Percentiles rank a stretch among this genome's conserved stretches.
These are phyloP conservation scores for Lepidium sativum DNA, from an alignment of 345 rosid species.

Conservation along the genomic window DNA sequence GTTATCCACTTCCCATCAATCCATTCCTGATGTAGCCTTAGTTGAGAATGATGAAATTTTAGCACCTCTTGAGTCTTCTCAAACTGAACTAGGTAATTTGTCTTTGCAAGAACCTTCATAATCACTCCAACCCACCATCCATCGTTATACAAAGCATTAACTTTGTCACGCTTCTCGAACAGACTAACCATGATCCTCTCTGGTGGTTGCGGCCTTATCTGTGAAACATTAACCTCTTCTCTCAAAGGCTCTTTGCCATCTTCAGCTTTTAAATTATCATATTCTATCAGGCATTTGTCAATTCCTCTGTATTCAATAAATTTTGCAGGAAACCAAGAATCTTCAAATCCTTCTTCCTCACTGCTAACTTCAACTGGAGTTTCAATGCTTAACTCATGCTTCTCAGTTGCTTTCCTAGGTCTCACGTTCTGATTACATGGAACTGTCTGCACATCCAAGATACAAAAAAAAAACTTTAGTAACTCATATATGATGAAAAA, in stretches of 20 bases:
- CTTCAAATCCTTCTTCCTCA: conserved; percentile 77
- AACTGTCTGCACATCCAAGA: conserved; percentile 29
- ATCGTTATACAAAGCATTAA: conserved; percentile 72
- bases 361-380: conserved; percentile 57
- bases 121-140: conserved; percentile 88
- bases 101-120: conserved; percentile 36
- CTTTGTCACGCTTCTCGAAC: conserved; percentile 55
- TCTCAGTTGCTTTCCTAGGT: not conserved
- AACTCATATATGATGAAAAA: not conserved
- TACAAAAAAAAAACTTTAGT: not conserved
- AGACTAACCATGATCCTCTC: conserved; percentile 26
- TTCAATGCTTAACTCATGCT: conserved; percentile 24
- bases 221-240: conserved; percentile 43
- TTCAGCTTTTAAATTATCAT: conserved; percentile 52
- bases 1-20: conserved; percentile 55
- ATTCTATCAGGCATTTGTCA: conserved; percentile 50
- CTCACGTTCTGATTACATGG: conserved; percentile 16
- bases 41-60: conserved; percentile 44
- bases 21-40: conserved; percentile 81
- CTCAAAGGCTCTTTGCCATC: conserved; percentile 55
- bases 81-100: conserved; percentile 49
- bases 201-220: conserved; percentile 72
- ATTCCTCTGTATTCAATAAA: conserved; percentile 38
- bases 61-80: conserved; percentile 41
- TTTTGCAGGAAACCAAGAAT: conserved; percentile 77